phyloP scores from a whole-genome alignment of 257 asterid genomes.

The Solanum gandarillasii region DNA sequence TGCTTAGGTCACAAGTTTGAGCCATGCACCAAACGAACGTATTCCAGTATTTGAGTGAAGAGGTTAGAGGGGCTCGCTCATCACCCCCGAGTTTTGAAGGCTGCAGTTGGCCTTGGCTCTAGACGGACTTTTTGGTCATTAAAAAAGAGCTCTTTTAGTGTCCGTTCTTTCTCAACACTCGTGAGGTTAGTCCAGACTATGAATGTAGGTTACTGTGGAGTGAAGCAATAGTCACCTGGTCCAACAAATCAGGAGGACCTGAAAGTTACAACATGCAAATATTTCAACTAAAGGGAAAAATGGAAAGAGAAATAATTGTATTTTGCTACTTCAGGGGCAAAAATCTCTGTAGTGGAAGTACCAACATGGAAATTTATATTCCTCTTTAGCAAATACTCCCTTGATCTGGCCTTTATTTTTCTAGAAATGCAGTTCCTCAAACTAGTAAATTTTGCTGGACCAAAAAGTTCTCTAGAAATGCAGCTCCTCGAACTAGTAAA shows the following conservation, averaged over 20 bases:
- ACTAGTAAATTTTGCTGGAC: not conserved
- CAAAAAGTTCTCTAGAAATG: not conserved
- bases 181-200: not conserved
- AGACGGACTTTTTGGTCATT: not conserved
- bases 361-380: not conserved
- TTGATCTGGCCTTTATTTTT: not conserved
- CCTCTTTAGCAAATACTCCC: not conserved
- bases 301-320: not conserved
- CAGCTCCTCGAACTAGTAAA: not conserved
- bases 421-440: not conserved
- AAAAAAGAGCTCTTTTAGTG: not conserved
- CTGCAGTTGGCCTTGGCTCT: not conserved
- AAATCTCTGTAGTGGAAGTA: not conserved
- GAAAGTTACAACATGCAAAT: not conserved
- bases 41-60: not conserved
- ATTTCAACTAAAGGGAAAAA: not conserved
- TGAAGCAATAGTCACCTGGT: not conserved
- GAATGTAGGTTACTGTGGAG: not conserved
- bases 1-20: not conserved
- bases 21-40: not conserved
- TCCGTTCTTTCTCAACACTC: not conserved
- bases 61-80: not conserved
- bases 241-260: not conserved
- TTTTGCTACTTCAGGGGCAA: not conserved
- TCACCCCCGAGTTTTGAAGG: not conserved